Percentiles rank a stretch among this genome's conserved stretches.
These are phyloP conservation scores for Claviceps lovelessii DNA, from an alignment of 2,329 filamentous ascomycete species.

Conservation along the genomic window DNA sequence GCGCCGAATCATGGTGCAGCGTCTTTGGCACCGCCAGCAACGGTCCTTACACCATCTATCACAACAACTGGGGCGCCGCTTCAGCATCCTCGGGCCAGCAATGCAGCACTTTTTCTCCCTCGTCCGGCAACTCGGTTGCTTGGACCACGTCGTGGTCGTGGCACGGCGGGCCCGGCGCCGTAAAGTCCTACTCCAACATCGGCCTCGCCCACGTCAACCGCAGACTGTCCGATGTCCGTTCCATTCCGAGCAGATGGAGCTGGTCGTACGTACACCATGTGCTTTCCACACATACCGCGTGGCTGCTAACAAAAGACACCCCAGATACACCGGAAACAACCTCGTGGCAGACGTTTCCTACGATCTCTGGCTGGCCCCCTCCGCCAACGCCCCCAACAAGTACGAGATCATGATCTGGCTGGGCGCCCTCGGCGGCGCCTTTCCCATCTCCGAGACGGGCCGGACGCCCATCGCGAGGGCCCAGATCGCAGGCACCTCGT, in stretches of 20 bases:
- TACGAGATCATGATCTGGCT: conserved; percentile 57
- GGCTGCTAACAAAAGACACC: no score
- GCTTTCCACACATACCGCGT: no score
- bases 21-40: background rate
- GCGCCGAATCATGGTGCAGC: background rate
- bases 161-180: background rate
- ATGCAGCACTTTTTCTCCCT: background rate
- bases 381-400: conserved; percentile 27
- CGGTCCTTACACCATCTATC: background rate
- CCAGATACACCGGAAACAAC: conserved; percentile 17
- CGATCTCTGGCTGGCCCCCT: conserved; percentile 42
- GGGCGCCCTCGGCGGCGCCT: conserved; percentile 40
- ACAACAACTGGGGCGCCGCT: background rate
- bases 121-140: background rate
- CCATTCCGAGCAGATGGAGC: background rate
- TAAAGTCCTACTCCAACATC: background rate
- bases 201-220: background rate
- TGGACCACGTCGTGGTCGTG: background rate
- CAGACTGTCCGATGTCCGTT: background rate
- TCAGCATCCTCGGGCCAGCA: background rate
- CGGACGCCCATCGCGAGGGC: background rate
- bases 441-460: conserved; percentile 32
- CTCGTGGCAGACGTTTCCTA: conserved; percentile 43
- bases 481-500: conserved; percentile 23
- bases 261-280: background rate